phyloP scores from a whole-genome alignment of 169 alveolate species.

The Plasmodium vivax region DNA sequence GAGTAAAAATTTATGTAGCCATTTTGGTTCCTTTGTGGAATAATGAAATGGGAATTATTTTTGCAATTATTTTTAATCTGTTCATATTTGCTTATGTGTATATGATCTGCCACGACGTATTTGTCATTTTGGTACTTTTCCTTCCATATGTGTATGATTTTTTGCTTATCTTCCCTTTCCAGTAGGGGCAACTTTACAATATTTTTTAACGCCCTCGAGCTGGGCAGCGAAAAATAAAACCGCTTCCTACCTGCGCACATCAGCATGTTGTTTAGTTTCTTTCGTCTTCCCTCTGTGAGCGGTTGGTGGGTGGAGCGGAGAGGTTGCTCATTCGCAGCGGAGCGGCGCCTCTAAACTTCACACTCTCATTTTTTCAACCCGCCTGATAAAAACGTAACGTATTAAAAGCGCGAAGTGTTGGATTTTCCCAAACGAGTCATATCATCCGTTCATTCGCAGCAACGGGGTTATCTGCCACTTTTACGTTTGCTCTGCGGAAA shows the following conservation, averaged over 20 bases:
- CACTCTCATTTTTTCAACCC: neutral
- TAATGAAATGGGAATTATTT: conserved; percentile 65
- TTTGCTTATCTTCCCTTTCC: conserved; percentile 48
- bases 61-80: conserved; percentile 50
- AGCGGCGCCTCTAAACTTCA: neutral
- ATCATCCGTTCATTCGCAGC: neutral
- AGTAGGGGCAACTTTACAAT: conserved; percentile 38
- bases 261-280: conserved; percentile 9
- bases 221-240: conserved; percentile 61
- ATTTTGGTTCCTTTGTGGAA: conserved; percentile 56
- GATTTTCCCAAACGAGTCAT: neutral
- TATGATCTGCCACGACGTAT: conserved; percentile 47
- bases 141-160: conserved; percentile 52
- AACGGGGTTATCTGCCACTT: neutral
- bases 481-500: neutral
- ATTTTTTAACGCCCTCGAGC: conserved; percentile 54
- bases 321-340: neutral
- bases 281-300: neutral
- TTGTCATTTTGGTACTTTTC: conserved; percentile 53
- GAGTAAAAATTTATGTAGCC: conserved; percentile 57
- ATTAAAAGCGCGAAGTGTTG: neutral
- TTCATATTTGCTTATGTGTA: conserved; percentile 44
- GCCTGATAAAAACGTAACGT: neutral
- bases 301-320: neutral
- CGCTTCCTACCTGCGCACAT: neutral